Evolutionary conservation across 2,329 filamentous ascomycete species (phyloP).

Genomic region (Diaporthe aspalathi): DNA sequence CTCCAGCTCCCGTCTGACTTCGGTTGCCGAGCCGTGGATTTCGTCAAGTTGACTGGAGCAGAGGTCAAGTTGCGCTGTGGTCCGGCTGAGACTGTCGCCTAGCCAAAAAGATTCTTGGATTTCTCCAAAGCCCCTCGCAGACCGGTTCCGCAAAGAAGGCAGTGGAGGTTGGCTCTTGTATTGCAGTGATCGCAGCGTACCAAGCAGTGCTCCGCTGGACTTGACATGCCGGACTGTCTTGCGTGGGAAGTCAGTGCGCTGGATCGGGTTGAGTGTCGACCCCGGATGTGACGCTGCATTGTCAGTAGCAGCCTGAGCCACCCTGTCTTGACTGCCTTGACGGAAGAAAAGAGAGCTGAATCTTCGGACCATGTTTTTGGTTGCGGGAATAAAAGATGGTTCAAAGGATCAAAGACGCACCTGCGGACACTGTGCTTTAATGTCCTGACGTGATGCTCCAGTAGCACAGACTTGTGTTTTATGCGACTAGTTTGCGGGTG

Average conservation of each 20-base stretch:
- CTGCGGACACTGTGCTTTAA: slow-evolving; percentile 17
- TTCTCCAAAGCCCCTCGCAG: slow-evolving; percentile 4
- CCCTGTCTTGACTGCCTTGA: neutral
- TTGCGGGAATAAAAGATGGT: neutral
- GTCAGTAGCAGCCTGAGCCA: neutral
- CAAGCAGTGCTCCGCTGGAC: slow-evolving; percentile 3
- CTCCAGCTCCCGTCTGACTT: slow-evolving; percentile 22
- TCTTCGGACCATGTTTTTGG: neutral
- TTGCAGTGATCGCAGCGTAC: neutral
- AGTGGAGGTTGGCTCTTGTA: neutral
- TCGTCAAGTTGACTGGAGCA: slow-evolving; percentile 6
- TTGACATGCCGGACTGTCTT: slow-evolving; percentile 9
- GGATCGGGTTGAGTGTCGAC: neutral
- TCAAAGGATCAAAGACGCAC: neutral
- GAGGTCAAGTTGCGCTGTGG: slow-evolving; percentile 5
- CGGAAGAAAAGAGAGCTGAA: slow-evolving; percentile 25
- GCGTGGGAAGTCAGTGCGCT: slow-evolving; percentile 7
- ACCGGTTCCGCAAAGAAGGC: neutral
- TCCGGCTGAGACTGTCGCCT: slow-evolving; percentile 5
- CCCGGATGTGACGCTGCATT: neutral
- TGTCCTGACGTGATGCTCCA: neutral
- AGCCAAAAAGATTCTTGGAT: slow-evolving; percentile 31
- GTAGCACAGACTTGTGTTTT: slow-evolving; percentile 23
- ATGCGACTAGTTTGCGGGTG: neutral
- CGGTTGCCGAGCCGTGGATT: slow-evolving; percentile 10